A percentile compares a stretch with the other conserved stretches of the same genome.
Evolutionary conservation across 208 protist species (phyloP).

Genomic region (Sergeia podlipaevii): DNA sequence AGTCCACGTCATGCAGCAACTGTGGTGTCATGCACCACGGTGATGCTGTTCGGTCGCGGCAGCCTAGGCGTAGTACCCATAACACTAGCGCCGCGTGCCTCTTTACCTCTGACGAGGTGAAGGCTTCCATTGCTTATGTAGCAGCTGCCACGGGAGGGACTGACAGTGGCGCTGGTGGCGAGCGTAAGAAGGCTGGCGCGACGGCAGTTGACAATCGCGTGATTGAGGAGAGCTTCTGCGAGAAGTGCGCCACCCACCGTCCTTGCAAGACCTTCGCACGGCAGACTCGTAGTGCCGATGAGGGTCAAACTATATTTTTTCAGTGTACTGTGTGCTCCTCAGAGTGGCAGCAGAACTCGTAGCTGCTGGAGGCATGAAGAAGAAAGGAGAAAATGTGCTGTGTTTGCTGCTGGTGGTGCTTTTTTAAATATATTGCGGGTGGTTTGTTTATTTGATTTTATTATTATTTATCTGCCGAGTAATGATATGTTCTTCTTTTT

Average conservation of each 20-base stretch:
- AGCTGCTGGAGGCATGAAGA: slow-evolving; percentile 10
- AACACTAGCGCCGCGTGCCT: slow-evolving; percentile 38
- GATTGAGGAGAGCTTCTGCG: slow-evolving; percentile 85
- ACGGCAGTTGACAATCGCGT: slow-evolving; percentile 79
- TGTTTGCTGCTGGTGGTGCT: no score
- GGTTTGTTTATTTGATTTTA: no score
- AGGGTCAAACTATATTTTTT: slow-evolving; percentile 92
- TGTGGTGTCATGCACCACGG: slow-evolving; percentile 32
- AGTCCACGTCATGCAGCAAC: slow-evolving; percentile 10
- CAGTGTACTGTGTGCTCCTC: slow-evolving; percentile 82
- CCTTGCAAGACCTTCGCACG: slow-evolving; percentile 79
- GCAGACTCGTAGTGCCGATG: slow-evolving; percentile 89
- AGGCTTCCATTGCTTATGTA: slow-evolving; percentile 22
- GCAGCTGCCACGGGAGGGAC: background rate
- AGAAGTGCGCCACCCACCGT: slow-evolving; percentile 59
- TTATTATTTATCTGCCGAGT: no score
- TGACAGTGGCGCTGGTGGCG: background rate
- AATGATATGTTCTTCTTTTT: no score
- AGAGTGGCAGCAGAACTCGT: slow-evolving; percentile 92
- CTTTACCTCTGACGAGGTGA: slow-evolving; percentile 45
- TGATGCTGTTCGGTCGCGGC: background rate
- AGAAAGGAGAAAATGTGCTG: background rate
- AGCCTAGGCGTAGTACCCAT: background rate
- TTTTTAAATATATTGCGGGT: no score
- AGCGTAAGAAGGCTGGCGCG: slow-evolving; percentile 17